Evolutionary conservation across 768 basidiomycete genomes (phyloP).

Genomic region (Leccinellum luteum): DNA sequence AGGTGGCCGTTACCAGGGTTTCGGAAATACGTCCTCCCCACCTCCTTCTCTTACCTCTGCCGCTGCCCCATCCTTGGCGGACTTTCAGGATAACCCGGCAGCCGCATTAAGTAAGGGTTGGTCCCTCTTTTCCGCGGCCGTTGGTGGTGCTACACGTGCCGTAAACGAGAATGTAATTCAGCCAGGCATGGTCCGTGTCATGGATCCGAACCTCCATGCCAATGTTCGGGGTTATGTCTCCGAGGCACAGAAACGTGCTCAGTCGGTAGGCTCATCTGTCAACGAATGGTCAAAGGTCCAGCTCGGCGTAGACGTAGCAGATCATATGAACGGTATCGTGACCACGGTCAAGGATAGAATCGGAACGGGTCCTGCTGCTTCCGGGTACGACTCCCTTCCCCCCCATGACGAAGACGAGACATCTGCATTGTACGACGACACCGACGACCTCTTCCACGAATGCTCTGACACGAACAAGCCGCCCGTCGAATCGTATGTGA

Average conservation of each 20-base stretch:
- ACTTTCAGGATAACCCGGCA: constrained; percentile 84
- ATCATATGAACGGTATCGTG: constrained; percentile 68
- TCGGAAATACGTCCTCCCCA: constrained; percentile 81
- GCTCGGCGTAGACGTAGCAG: constrained; percentile 84
- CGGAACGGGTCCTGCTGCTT: constrained; percentile 51
- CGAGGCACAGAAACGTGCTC: constrained; percentile 65
- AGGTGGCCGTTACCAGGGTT: constrained; percentile 91
- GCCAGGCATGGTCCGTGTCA: constrained; percentile 79
- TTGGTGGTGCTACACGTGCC: constrained; percentile 72
- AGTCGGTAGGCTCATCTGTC: constrained; percentile 56
- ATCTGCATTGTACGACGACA: constrained; percentile 57
- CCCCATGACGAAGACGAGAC: constrained; percentile 50
- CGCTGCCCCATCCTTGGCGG: constrained; percentile 71
- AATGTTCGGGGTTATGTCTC: constrained; percentile 70
- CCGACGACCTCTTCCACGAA: constrained; percentile 58
- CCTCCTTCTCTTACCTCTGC: constrained; percentile 64
- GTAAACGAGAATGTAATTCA: constrained; percentile 89
- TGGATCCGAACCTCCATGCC: constrained; percentile 77
- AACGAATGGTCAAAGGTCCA: constrained; percentile 77
- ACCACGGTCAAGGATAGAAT: constrained; percentile 59
- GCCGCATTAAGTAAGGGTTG: constrained; percentile 90
- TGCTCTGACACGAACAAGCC: constrained; percentile 19
- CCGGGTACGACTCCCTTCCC: constrained; percentile 50
- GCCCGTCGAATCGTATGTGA: constrained; percentile 1
- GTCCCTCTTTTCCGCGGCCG: constrained; percentile 89